Evolutionary conservation across 2,329 filamentous ascomycete species (phyloP).

Genomic region (Hypomyces rosellus): DNA sequence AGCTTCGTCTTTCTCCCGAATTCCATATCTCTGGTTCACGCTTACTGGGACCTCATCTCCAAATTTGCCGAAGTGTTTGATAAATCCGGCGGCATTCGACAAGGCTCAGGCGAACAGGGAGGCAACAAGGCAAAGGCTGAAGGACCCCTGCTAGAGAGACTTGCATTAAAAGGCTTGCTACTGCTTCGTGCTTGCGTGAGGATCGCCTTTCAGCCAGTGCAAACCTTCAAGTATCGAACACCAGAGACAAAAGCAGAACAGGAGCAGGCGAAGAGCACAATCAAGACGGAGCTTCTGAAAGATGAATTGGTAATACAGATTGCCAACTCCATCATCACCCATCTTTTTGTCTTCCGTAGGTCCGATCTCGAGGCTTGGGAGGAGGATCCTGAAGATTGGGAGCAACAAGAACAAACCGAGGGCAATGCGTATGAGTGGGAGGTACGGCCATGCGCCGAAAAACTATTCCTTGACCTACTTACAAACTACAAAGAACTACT

Average conservation of each 20-base stretch:
- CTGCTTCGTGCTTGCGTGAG: slow-evolving; percentile 76
- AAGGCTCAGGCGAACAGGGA: slow-evolving; percentile 31
- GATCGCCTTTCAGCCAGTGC: slow-evolving; percentile 74
- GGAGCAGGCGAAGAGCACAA: slow-evolving; percentile 56
- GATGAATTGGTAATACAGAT: slow-evolving; percentile 72
- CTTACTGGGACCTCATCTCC: slow-evolving; percentile 79
- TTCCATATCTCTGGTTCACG: slow-evolving; percentile 67
- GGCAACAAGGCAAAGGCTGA: slow-evolving; percentile 46
- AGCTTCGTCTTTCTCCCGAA: slow-evolving; percentile 79
- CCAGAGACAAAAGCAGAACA: slow-evolving; percentile 71
- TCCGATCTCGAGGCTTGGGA: slow-evolving; percentile 88
- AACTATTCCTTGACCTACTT: slow-evolving; percentile 85
- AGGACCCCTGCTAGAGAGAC: slow-evolving; percentile 64
- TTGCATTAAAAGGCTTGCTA: slow-evolving; percentile 77
- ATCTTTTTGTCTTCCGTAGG: slow-evolving; percentile 80
- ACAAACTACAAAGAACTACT: slow-evolving; percentile 82
- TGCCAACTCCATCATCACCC: slow-evolving; percentile 77
- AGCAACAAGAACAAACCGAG: slow-evolving; percentile 78
- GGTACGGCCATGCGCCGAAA: slow-evolving; percentile 86
- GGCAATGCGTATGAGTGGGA: slow-evolving; percentile 88
- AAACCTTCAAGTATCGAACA: slow-evolving; percentile 78
- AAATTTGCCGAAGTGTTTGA: slow-evolving; percentile 71
- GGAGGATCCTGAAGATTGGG: slow-evolving; percentile 93
- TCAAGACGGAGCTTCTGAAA: slow-evolving; percentile 71
- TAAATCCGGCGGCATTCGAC: slow-evolving; percentile 50